Percentiles rank a stretch among this genome's conserved stretches.
Evolutionary conservation across 2,329 filamentous ascomycete species (phyloP).

Genomic region (Graphilbum ipis-grandicollis): DNA sequence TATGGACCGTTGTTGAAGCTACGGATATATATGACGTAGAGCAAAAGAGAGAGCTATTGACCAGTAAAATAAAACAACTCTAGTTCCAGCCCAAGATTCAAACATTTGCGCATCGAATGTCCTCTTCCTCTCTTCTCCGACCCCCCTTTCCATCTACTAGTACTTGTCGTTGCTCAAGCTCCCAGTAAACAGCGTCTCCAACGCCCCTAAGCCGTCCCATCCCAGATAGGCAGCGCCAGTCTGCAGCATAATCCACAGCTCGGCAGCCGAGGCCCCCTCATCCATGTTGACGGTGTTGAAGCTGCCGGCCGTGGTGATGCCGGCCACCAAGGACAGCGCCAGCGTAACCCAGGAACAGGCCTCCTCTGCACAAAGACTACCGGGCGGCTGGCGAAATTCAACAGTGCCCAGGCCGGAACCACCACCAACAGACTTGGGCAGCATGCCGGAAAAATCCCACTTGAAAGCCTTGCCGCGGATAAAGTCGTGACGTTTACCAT

Average conservation of each 20-base stretch:
- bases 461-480: conserved; percentile 22
- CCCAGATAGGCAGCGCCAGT: conserved; percentile 11
- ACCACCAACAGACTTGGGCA: conserved; percentile 3
- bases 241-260: conserved; percentile 13
- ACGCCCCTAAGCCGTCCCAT: conserved; percentile 11
- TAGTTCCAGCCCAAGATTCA: too few species aligned
- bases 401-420: conserved; percentile 13
- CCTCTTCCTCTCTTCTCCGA: too few species aligned
- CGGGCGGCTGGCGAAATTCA: conserved; percentile 20
- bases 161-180: conserved; percentile 3
- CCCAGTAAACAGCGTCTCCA: conserved; percentile 12
- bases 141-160: background rate
- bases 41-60: too few species aligned
- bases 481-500: conserved; percentile 16
- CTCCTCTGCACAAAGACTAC: conserved; percentile 14
- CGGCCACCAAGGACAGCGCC: conserved; percentile 17
- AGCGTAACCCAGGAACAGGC: conserved; percentile 16
- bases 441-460: conserved; percentile 19
- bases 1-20: too few species aligned
- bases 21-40: too few species aligned
- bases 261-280: conserved; percentile 8
- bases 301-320: conserved; percentile 9
- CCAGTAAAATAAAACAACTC: too few species aligned
- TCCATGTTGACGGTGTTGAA: conserved; percentile 1
- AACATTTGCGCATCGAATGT: too few species aligned